Evolutionary conservation across 257 asterid genomes (phyloP), one percentile per base, ranked within the genome.

Genomic region (Catharanthus roseus): DNA sequence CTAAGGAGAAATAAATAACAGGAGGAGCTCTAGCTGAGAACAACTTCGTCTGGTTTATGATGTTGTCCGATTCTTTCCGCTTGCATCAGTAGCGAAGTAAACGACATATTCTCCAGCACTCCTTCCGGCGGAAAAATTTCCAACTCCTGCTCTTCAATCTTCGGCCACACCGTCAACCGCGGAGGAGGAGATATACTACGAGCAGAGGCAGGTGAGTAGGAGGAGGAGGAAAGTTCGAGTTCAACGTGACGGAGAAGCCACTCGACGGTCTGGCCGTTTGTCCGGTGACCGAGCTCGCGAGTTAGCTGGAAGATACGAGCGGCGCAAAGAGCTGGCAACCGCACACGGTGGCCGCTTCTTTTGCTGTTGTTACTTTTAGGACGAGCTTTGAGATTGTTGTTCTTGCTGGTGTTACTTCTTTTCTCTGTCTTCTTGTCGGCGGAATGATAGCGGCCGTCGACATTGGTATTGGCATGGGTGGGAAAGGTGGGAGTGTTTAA

Each of bases 221-320:
- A 3, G 21, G 53, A 61, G 8, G 80, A 76, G 9, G 65, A 62
- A 36, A 33, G 47, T n/a, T 56, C 54, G 13, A 71, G 77, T 51
- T 73, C 70, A 54, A 64, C 78, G 10, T 77, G 67, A 44, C 55
- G 70, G 44, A 77, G 75, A 10, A 78, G 78, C 78, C 82, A 78
- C 78, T 78, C 82, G 16, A 78, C 75, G 8, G 82, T 78, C 72
- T 78, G 75, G 26, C 82, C 82, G 28, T 78, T 67, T 13, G 82
- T 73, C 64, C 78, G 78, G 75, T 78, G 77, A 33, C 82, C 82
- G 57, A 78, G 82, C 75, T 78, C 82, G 11, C 82, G 64, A 3
- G 82, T 78, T 23, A 78, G 78, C 70, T 78, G 82, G 72, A 78
- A 78, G 67, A 78, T 73, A 16, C 78, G 68, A 16, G 82, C 78